Evolutionary conservation across 169 alveolate species (phyloP), one percentile per base, ranked within the genome.

Genomic region (Theileria equi): DNA sequence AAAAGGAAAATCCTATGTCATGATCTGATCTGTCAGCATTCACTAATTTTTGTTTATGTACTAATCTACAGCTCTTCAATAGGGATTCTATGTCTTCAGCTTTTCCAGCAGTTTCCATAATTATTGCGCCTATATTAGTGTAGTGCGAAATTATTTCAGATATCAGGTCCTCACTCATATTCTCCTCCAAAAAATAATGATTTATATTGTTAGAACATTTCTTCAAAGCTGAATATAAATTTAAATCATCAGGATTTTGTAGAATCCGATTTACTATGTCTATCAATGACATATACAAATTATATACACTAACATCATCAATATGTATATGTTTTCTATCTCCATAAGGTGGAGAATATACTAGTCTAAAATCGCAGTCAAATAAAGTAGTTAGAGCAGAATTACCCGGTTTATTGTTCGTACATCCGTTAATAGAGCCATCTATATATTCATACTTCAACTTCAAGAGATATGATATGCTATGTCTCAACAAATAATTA

Each of bases 1-100:
- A 78, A 53, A 84, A 80, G 0, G 91, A 74, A 43, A 84, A 76
- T 1, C 91, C 91, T 13, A 74, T 32, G 44, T 55, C 71, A 32
- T 64, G 40, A 1, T 8, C 59, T 13, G 54, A 3, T 40, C 31
- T 21, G 34, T 63, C 77, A 1, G 45, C 3, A 5, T 21, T 55
- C 16, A 21, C 25, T 36, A 55, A 55, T 10, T 43, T 55, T 7
- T 2, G 29, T 11, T 26, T 36, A 8, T 55, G 60, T 36, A 55
- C 13, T 38, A 38, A 13, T 13, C 13, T 38, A 38, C 19, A 38
- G n/a, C n/a, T 13, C n/a, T 38, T 38, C 45, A 38, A 13, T 38
- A 13, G 13, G n/a, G 19, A 13, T 38, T 38, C 45, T 38, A 38
- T 38, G n/a, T 38, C 45, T 13, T 36, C 36, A n/a, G 38, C 11